A percentile compares a stretch with the other conserved stretches of the same genome.
Evolutionary conservation across 2,329 filamentous ascomycete species (phyloP).

Genomic region (Pyrenophora teres): DNA sequence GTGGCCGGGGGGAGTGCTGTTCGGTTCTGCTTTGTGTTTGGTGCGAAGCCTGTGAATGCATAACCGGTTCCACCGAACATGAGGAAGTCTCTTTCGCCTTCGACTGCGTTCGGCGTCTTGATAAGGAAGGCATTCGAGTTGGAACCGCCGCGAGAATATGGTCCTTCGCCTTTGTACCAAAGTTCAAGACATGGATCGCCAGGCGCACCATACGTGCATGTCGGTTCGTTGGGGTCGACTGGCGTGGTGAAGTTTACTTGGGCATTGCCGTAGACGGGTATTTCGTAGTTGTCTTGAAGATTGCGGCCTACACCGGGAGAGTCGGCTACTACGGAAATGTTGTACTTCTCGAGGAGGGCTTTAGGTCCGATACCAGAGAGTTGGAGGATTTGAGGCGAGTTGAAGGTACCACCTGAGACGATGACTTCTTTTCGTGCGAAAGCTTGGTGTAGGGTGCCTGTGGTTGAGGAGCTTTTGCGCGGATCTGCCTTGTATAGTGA

Average conservation of each 20-base stretch:
- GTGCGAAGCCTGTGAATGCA: conserved; percentile 57
- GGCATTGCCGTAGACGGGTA: conserved; percentile 58
- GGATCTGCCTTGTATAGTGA: conserved; percentile 51
- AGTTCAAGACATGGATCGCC: conserved; percentile 26
- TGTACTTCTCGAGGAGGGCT: conserved; percentile 56
- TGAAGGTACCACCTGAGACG: conserved; percentile 56
- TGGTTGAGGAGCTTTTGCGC: conserved; percentile 31
- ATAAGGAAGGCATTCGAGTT: conserved; percentile 59
- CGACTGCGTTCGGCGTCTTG: conserved; percentile 46
- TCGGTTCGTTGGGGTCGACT: conserved; percentile 9
- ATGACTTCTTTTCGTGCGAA: conserved; percentile 31
- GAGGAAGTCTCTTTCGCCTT: conserved; percentile 57
- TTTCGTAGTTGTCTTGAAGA: conserved; percentile 33
- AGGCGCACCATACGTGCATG: conserved; percentile 25
- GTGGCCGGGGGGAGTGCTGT: conserved; percentile 15
- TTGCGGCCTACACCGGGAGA: conserved; percentile 43
- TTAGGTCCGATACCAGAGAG: conserved; percentile 64
- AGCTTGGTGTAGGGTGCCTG: conserved; percentile 9
- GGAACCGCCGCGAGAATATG: conserved; percentile 50
- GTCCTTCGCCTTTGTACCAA: conserved; percentile 23
- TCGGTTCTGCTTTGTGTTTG: conserved; percentile 52
- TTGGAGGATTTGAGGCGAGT: conserved; percentile 66
- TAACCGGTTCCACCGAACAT: conserved; percentile 55
- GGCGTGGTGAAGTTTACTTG: conserved; percentile 5
- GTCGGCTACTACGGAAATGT: conserved; percentile 59